These are phyloP conservation scores for Scortechinia acanthostroma DNA, from an alignment of 2,329 filamentous ascomycete genomes.

Conservation along the genomic window DNA sequence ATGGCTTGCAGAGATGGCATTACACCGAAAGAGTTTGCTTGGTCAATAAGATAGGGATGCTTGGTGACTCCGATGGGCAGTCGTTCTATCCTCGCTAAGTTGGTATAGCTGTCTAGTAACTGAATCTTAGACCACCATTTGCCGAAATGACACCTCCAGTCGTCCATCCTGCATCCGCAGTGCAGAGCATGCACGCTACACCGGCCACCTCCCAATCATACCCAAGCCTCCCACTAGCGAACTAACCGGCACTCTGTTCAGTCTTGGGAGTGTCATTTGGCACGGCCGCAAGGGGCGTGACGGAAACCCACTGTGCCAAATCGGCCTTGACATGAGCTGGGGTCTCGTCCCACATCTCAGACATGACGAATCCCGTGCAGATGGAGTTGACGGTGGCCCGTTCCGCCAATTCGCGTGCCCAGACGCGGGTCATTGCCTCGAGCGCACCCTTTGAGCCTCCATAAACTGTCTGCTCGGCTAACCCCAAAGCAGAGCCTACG, in stretches of 20 bases:
- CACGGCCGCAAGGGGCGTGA: background rate
- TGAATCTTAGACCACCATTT: background rate
- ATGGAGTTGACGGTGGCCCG: conserved; percentile 53
- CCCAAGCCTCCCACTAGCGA: background rate
- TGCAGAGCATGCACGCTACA: background rate
- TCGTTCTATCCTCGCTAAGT: too few species aligned
- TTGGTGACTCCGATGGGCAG: too few species aligned
- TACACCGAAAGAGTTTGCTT: too few species aligned
- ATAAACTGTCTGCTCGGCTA: conserved; percentile 34
- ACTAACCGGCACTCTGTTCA: background rate
- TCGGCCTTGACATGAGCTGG: background rate
- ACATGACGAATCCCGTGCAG: conserved; percentile 34
- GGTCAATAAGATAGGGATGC: too few species aligned
- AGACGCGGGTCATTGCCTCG: conserved; percentile 57
- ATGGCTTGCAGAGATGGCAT: too few species aligned
- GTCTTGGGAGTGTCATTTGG: background rate
- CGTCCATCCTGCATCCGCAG: background rate
- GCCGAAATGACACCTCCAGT: background rate
- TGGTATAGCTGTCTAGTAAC: background rate
- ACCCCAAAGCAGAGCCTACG: background rate
- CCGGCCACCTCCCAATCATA: background rate
- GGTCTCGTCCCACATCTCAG: background rate
- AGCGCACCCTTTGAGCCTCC: conserved; percentile 56
- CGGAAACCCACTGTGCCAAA: background rate
- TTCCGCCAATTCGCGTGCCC: conserved; percentile 51